Base-by-base conservation (phyloP, 371 early-diverging fungal species). In the Hamiltosporidium tvaerminnensis region DNA sequence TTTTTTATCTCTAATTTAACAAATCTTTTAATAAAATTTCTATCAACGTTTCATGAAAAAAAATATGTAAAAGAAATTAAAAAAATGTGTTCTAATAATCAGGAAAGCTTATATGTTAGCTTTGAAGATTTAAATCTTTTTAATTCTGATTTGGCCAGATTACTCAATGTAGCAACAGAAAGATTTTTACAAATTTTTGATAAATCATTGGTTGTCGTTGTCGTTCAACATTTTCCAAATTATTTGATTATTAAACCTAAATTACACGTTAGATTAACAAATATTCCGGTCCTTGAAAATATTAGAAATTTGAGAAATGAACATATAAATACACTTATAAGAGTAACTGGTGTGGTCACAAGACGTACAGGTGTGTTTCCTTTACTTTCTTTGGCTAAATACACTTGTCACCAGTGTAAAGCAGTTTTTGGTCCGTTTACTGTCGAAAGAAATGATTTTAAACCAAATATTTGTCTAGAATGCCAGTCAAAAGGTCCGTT, bases 401-500 rank as follows among this genome's bases (percentile, higher is more conserved):
- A 85, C 73, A 86, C 88, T 77, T 97, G 98, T 75, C 82, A 81
- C 57, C 92, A 91, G 78, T 97, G 98, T 81, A 87, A 86, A 38
- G 84, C 85, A 2, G 76, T 89, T 32, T 81, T 94, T 48, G 95
- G 96, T 36, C 96, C 96, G 1, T 94, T 89, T 75, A 84, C 86
- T 69, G 91, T 94, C 76, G 95, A 92, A 66, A 84, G 84, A 57
- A 81, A 74, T 54, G 91, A 88, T 72, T 83, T 91, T 65, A 85
- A 84, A 65, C 82, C 96, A 59, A 81, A 82, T 14, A 84, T 83
- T 65, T 98, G 99, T 81, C 82, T 84, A 9, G 85, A 86, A 54
- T 98, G 99, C 81, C 88, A 92, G 71, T 83, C 86, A 31, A 84
- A 83, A 47, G 92, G 95, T 2, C 91, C 94, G 1, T 92, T 97